Evolutionary conservation across 176 grass and related monocot genomes (phyloP).

Genomic region (Pharus latifolius): DNA sequence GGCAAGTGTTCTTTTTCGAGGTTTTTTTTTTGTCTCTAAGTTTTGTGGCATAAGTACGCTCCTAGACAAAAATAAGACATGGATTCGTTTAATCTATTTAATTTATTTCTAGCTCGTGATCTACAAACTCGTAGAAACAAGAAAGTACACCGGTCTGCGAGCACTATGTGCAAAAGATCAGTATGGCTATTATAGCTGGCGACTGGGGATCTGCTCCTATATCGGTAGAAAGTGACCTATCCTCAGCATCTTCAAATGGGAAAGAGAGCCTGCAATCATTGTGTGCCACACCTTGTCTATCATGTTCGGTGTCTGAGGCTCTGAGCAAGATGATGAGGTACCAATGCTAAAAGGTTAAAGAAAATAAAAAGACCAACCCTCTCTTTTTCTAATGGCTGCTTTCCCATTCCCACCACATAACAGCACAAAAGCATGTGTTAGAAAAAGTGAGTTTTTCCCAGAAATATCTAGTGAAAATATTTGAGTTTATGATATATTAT

Average conservation of each 20-base stretch:
- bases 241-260: conserved; percentile 61
- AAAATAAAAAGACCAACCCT: too few species aligned
- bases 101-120: not conserved
- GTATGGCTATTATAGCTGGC: conserved; percentile 36
- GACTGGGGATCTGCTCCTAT: conserved; percentile 40
- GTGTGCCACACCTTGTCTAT: conserved; percentile 37
- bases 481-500: not conserved
- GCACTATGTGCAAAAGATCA: conserved; percentile 47
- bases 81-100: too few species aligned
- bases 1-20: too few species aligned
- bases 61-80: too few species aligned
- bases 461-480: too few species aligned
- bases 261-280: conserved; percentile 52
- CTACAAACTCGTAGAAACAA: conserved; percentile 1
- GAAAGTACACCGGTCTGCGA: conserved; percentile 40
- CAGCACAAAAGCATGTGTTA: not conserved
- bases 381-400: conserved; percentile 4
- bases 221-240: conserved; percentile 59
- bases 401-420: conserved; percentile 2
- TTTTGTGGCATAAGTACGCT: too few species aligned
- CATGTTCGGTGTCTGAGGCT: conserved; percentile 33
- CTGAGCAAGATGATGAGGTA: not conserved
- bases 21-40: too few species aligned
- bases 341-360: not conserved
- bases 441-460: not conserved